phyloP scores from a whole-genome alignment of 768 basidiomycete genomes.

The Tephrocybe sp. region DNA sequence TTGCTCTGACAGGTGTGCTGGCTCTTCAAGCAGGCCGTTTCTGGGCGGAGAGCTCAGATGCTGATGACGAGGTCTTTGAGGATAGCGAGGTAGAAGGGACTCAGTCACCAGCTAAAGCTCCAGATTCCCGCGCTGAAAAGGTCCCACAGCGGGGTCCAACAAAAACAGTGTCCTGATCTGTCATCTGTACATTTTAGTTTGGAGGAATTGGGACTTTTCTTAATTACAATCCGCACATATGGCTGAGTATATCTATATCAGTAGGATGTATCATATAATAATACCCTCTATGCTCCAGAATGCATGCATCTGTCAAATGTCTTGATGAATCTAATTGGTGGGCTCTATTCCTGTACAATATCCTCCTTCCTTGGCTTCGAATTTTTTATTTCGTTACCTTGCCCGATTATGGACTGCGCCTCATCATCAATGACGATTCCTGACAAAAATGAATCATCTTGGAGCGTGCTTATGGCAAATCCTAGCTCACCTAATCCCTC shows the following conservation, averaged over 20 bases:
- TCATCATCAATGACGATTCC: conserved; percentile 86
- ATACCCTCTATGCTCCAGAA: conserved; percentile 16
- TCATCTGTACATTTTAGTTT: background rate
- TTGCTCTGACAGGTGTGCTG: conserved; percentile 84
- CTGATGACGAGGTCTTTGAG: conserved; percentile 48
- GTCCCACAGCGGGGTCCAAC: conserved; percentile 1
- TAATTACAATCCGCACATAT: conserved; percentile 8
- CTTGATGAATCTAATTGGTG: conserved; percentile 7
- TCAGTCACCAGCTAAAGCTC: conserved; percentile 30
- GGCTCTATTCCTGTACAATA: conserved; percentile 72
- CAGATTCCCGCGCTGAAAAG: conserved; percentile 23
- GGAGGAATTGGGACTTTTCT: conserved; percentile 3
- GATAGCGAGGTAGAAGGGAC: conserved; percentile 21
- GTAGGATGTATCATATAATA: conserved; percentile 22
- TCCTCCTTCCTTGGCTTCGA: conserved; percentile 91
- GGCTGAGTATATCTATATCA: conserved; percentile 15
- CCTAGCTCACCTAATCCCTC: conserved; percentile 68
- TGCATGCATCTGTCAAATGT: conserved; percentile 9
- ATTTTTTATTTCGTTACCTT: conserved; percentile 79
- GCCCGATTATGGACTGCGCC: conserved; percentile 77
- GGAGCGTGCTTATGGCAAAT: conserved; percentile 1
- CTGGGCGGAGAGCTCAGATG: conserved; percentile 79
- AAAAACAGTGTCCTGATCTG: background rate
- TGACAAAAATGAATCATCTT: conserved; percentile 22
- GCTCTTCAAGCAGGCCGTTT: conserved; percentile 80